Percentiles rank a stretch among this genome's conserved stretches.
Evolutionary conservation across 352 stramenopile genomes (phyloP).

Genomic region (Thalassiosira pacifica): DNA sequence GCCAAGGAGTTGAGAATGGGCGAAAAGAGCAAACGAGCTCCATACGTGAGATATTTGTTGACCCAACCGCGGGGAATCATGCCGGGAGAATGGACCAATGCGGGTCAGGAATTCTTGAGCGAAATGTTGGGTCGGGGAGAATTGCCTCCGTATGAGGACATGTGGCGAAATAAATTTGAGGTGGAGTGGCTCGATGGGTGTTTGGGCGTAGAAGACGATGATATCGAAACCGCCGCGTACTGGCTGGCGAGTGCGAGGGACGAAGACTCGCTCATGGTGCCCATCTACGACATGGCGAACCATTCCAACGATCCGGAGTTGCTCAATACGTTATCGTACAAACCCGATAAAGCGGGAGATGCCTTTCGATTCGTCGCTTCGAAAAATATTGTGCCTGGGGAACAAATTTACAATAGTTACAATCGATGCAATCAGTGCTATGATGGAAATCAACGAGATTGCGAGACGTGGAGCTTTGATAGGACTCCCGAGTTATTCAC

Average conservation of each 20-base stretch:
- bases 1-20: constrained; percentile 55
- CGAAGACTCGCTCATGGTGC: constrained; percentile 64
- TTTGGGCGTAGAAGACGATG: constrained; percentile 14
- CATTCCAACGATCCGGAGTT: constrained; percentile 66
- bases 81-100: constrained; percentile 48
- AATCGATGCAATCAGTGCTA: constrained; percentile 63
- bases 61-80: constrained; percentile 41
- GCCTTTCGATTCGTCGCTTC: constrained; percentile 53
- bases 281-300: constrained; percentile 72
- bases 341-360: constrained; percentile 41
- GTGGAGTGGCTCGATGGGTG: constrained; percentile 28
- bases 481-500: constrained; percentile 50
- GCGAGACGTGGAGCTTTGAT: constrained; percentile 50
- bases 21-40: constrained; percentile 42
- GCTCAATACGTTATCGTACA: constrained; percentile 66
- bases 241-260: constrained; percentile 50
- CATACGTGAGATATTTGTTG: constrained; percentile 64
- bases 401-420: constrained; percentile 67
- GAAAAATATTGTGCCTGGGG: constrained; percentile 46
- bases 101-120: constrained; percentile 45
- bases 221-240: constrained; percentile 38
- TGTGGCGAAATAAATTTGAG: constrained; percentile 30
- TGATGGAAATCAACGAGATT: constrained; percentile 28
- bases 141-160: constrained; percentile 45
- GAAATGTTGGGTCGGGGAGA: constrained; percentile 21